phyloP scores from a whole-genome alignment of 2,329 filamentous ascomycete genomes.

The Hymenoscyphus fructigenus region DNA sequence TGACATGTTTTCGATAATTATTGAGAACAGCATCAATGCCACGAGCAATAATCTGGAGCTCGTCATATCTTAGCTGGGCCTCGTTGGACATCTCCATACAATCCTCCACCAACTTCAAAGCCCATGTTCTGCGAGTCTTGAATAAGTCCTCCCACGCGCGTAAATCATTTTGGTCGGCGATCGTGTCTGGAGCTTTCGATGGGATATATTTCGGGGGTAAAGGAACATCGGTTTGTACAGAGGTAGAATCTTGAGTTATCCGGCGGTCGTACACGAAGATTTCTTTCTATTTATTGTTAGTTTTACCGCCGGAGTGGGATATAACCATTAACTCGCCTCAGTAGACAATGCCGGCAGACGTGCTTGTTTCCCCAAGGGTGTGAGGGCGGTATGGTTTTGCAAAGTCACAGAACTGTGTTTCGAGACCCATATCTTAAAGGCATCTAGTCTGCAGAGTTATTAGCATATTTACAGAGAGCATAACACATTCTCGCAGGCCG shows the following conservation, averaged over 20 bases:
- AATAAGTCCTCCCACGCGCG: conserved; percentile 88
- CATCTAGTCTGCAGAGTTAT: conserved; percentile 65
- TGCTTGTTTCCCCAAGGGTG: conserved; percentile 61
- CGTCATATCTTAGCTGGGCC: conserved; percentile 64
- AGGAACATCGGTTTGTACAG: conserved; percentile 49
- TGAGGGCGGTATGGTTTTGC: conserved; percentile 84
- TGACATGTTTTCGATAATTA: conserved; percentile 77
- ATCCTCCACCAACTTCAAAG: conserved; percentile 65
- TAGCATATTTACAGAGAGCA: conserved; percentile 12
- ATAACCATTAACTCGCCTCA: conserved; percentile 57
- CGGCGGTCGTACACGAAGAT: conserved; percentile 90
- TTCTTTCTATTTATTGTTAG: conserved; percentile 61
- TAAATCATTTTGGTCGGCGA: conserved; percentile 76
- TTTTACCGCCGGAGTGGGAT: background rate
- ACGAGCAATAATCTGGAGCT: conserved; percentile 74
- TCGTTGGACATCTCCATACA: conserved; percentile 64
- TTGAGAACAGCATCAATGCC: conserved; percentile 82
- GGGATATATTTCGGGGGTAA: conserved; percentile 55
- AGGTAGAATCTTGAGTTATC: conserved; percentile 57
- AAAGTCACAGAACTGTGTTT: conserved; percentile 70
- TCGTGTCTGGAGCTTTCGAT: conserved; percentile 75
- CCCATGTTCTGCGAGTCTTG: conserved; percentile 78
- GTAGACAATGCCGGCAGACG: conserved; percentile 68
- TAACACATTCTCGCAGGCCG: background rate
- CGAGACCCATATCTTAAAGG: conserved; percentile 78